These are phyloP conservation scores for Solanum pennellii DNA, from an alignment of 257 asterid species.

Conservation along the genomic window DNA sequence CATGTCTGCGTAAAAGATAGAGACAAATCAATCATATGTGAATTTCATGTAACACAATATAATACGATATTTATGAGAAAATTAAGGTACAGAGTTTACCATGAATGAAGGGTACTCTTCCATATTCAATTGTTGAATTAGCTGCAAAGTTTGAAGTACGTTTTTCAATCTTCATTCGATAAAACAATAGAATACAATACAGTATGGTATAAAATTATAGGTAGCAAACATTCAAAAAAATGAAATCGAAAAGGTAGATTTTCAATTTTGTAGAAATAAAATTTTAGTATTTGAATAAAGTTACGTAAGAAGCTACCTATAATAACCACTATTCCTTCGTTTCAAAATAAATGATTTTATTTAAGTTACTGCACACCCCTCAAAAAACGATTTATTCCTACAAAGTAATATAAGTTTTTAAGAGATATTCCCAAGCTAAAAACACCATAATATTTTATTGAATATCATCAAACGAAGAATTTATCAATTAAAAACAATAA, in stretches of 20 bases:
- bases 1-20: neutral
- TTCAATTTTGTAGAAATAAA: neutral
- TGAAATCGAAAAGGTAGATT: neutral
- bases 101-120: neutral
- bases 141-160: neutral
- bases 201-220: no score
- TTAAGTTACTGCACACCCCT: neutral
- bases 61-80: fast-evolving
- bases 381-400: neutral
- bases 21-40: neutral
- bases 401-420: neutral
- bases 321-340: neutral
- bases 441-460: neutral
- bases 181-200: no score
- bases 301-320: neutral
- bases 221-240: neutral
- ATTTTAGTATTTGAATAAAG: neutral
- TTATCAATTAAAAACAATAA: neutral
- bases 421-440: fast-evolving
- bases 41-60: neutral
- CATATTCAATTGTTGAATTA: neutral
- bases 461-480: neutral
- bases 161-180: no score
- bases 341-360: neutral
- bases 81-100: neutral